Percentiles rank a stretch among this genome's conserved stretches.
Conservation (phyloP, 2,329 filamentous ascomycete species). For the Cercospora sesami region DNA sequence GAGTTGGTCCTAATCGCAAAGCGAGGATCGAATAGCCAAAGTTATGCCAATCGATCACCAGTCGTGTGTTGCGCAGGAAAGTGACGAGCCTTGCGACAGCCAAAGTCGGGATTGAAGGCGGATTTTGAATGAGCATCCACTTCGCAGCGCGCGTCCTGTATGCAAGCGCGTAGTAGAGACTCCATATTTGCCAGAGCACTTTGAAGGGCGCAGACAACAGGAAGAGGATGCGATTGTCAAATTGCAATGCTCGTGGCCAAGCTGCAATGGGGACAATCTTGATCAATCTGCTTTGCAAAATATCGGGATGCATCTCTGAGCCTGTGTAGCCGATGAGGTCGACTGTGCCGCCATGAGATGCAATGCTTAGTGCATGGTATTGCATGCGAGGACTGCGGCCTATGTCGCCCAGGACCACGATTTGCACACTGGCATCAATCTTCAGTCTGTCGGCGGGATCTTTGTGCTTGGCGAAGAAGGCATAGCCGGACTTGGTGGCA, state of each 20-base stretch:
- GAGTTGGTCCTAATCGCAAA: constrained; percentile 60
- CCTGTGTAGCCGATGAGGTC: constrained; percentile 88
- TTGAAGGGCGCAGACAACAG: constrained; percentile 77
- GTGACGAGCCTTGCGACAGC: constrained; percentile 72
- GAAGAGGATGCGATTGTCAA: constrained; percentile 72
- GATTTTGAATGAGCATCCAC: constrained; percentile 91
- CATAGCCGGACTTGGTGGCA: constrained; percentile 36
- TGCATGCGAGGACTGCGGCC: constrained; percentile 97
- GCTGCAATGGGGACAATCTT: constrained; percentile 68
- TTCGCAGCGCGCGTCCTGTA: constrained; percentile 72
- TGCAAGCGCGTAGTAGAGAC: constrained; percentile 68
- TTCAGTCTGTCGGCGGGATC: constrained; percentile 33
- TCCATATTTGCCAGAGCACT: constrained; percentile 76
- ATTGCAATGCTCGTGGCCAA: constrained; percentile 66
- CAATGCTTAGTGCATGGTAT: constrained; percentile 92
- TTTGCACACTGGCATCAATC: constrained; percentile 62
- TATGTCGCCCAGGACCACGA: constrained; percentile 92
- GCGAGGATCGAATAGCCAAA: constrained; percentile 93
- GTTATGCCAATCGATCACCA: constrained; percentile 98
- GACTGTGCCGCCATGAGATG: constrained; percentile 75
- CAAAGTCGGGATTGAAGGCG: constrained; percentile 89
- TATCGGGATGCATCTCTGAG: constrained; percentile 75
- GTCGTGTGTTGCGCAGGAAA: constrained; percentile 72
- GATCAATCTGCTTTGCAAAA: constrained; percentile 68
- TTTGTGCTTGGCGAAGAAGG: constrained; percentile 32